Evolutionary conservation across 2,329 filamentous ascomycete genomes (phyloP), one percentile per base, ranked within the genome.

Genomic region (Diaporthe sp.): DNA sequence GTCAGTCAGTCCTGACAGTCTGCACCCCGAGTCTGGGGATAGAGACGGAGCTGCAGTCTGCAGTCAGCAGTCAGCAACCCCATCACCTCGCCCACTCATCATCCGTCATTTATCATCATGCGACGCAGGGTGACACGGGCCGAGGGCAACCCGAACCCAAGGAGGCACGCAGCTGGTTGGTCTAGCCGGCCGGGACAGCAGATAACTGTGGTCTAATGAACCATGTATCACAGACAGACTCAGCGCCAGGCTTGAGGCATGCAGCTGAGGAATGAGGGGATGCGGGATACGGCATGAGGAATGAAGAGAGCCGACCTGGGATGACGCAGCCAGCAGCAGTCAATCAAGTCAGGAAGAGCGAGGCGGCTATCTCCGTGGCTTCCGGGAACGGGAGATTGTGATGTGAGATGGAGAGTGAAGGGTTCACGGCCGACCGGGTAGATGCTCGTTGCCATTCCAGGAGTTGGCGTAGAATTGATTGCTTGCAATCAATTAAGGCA

Each of bases 321-420:
- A 28, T 53, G 65, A 68, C 62, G 62, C 62, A 68, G 62, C 46
- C 46, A 68, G 22, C 22, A 25, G 31, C 42, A 46, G 61, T 34
- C 34, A 37, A 19, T 58, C 39, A 31, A 17, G 17, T 46, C 13
- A 28, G 39, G 39, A 28, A 62, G 46, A 37, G 31, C 28, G 46
- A 25, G 62, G 62, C 65, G 49, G 65, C 49, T 69, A 55, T 69
- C 65, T 69, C 65, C 49, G 46, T 55, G 49, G 49, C 65, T 69
- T 69, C 65, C 65, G 49, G 49, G 13, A 42, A 28, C 65, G 49
- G 65, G 65, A 69, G 65, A 69, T 69, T 69, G 65, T 69, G 65
- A 69, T 69, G 65, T 69, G 46, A 69, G 65, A 69, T 69, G 65
- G 49, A 69, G 65, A 69, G 65, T 69, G 49, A 55, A 58, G 61